Conservation (phyloP, 176 grass and related monocot species). For the Echinochloa phyllopogon region DNA sequence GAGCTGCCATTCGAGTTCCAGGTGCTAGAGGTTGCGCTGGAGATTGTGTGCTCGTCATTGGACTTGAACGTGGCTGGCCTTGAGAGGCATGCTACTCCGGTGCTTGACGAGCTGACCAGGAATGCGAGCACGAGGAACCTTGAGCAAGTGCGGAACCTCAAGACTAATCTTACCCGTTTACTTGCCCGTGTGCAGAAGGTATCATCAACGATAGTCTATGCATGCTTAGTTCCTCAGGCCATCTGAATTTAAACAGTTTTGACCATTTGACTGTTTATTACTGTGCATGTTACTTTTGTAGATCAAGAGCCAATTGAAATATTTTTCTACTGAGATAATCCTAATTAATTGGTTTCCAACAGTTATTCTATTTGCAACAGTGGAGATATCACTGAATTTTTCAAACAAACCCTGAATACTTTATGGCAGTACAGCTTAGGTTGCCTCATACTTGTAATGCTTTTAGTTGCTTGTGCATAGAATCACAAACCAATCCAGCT, state of each 20-base stretch:
- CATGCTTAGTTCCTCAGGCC: neutral
- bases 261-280: neutral
- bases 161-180: conserved; percentile 82
- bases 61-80: conserved; percentile 71
- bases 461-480: neutral
- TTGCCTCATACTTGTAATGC: neutral
- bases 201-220: conserved; percentile 12
- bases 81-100: conserved; percentile 79
- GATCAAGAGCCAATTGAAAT: neutral
- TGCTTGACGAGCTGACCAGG: conserved; percentile 87
- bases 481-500: neutral
- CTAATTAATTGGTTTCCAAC: neutral
- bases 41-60: conserved; percentile 68
- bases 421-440: neutral
- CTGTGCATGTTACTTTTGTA: neutral
- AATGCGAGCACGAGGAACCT: conserved; percentile 97
- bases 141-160: conserved; percentile 86
- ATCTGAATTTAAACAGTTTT: neutral
- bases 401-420: neutral
- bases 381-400: conserved; percentile 14
- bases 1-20: conserved; percentile 97
- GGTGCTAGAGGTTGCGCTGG: conserved; percentile 89
- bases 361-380: neutral
- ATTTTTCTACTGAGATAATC: neutral
- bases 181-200: conserved; percentile 99